Conservation (phyloP, 345 rosid genomes). For the Adansonia digitata region DNA sequence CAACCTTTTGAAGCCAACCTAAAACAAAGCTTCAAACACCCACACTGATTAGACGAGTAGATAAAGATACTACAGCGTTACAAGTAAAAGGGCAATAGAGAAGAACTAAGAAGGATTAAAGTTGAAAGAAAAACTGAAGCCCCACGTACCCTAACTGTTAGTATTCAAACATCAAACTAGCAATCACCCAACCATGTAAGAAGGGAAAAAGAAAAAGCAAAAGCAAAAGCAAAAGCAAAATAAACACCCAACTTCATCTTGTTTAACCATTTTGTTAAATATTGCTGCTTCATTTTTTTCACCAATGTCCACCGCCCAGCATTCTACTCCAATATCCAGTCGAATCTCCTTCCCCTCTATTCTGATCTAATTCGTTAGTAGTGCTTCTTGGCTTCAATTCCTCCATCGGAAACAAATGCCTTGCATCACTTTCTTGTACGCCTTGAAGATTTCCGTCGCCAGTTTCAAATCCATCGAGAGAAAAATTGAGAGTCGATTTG, state of each 20-base stretch:
- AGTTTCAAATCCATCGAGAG: slow-evolving; percentile 30
- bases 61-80: neutral
- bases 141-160: neutral
- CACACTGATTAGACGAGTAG: neutral
- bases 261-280: too few relatives aligned
- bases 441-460: slow-evolving; percentile 28
- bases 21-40: neutral
- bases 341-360: slow-evolving; percentile 24
- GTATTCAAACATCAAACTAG: neutral
- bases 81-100: neutral
- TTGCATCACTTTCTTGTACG: slow-evolving; percentile 31
- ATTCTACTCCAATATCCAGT: slow-evolving; percentile 38
- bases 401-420: slow-evolving; percentile 36
- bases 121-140: neutral
- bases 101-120: too few relatives aligned
- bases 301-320: too few relatives aligned
- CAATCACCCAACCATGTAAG: too few relatives aligned
- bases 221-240: too few relatives aligned
- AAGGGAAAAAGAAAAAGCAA: too few relatives aligned
- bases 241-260: too few relatives aligned
- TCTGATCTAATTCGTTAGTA: slow-evolving; percentile 10
- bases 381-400: slow-evolving; percentile 17
- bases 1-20: neutral
- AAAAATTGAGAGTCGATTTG: slow-evolving; percentile 37
- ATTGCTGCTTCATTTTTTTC: too few relatives aligned